A percentile compares a stretch with the other conserved stretches of the same genome.
These are phyloP conservation scores for Collybia mongolica DNA, from an alignment of 768 basidiomycete species.

Conservation along the genomic window DNA sequence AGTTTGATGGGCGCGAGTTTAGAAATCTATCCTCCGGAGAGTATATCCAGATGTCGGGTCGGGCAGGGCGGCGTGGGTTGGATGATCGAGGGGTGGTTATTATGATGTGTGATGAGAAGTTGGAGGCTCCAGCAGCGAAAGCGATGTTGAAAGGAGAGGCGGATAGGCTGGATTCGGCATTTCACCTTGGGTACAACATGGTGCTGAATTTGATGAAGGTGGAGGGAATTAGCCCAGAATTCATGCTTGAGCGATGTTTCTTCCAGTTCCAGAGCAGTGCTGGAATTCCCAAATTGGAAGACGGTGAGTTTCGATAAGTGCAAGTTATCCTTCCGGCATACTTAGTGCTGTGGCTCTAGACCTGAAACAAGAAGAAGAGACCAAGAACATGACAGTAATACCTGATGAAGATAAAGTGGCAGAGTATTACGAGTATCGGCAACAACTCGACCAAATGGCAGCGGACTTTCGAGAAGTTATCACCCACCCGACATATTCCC, in stretches of 20 bases:
- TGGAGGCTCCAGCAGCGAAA: constrained; percentile 90
- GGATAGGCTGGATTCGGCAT: constrained; percentile 94
- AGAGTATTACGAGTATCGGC: constrained; percentile 91
- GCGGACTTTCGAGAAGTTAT: constrained; percentile 90
- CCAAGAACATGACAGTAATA: constrained; percentile 62
- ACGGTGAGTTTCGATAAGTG: constrained; percentile 49
- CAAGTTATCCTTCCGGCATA: too few relatives aligned
- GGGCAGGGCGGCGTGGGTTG: constrained; percentile 93
- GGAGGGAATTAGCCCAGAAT: constrained; percentile 97
- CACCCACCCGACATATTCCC: constrained; percentile 92
- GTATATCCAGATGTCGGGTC: constrained; percentile 99
- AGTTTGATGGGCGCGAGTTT: constrained; percentile 96
- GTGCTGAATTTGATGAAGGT: constrained; percentile 97
- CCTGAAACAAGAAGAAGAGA: constrained; percentile 68
- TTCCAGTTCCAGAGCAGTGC: constrained; percentile 97
- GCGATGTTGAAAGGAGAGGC: constrained; percentile 98
- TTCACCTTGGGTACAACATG: constrained; percentile 99
- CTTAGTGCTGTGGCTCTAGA: constrained; percentile 42
- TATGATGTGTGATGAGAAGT: constrained; percentile 99
- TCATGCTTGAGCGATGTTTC: constrained; percentile 96
- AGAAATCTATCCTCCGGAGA: constrained; percentile 91
- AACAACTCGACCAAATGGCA: constrained; percentile 87
- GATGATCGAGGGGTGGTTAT: constrained; percentile 99
- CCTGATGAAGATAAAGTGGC: constrained; percentile 81
- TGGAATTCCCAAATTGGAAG: constrained; percentile 82